These are phyloP conservation scores for Trypanosoma lewisi DNA, from an alignment of 208 protist genomes.

Conservation along the genomic window DNA sequence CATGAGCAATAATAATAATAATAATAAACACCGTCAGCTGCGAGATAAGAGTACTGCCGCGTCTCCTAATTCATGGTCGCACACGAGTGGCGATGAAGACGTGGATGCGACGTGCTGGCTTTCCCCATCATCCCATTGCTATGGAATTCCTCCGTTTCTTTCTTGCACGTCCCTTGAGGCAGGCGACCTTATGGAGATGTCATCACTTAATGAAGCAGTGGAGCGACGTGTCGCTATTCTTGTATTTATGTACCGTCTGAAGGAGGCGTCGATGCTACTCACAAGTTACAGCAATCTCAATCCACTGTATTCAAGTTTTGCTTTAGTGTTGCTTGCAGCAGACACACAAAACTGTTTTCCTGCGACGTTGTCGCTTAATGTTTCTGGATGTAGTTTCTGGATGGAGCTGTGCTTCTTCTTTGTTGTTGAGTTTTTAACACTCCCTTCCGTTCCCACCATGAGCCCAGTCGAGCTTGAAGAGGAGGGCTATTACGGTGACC, in stretches of 20 bases:
- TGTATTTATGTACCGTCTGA: constrained; percentile 44
- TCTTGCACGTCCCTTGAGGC: neutral
- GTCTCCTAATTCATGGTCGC: constrained; percentile 4
- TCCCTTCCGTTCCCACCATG: neutral
- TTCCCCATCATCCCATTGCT: neutral
- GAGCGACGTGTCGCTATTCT: constrained; percentile 78
- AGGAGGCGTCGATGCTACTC: constrained; percentile 58
- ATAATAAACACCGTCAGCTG: neutral
- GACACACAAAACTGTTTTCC: constrained; percentile 14
- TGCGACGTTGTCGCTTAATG: constrained; percentile 1
- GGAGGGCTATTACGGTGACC: neutral
- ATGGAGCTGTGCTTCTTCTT: constrained; percentile 51
- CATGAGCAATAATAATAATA: neutral
- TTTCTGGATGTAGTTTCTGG: constrained; percentile 54
- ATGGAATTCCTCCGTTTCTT: neutral
- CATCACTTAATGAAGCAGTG: constrained; percentile 61
- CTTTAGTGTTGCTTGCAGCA: constrained; percentile 53
- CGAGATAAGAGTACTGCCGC: neutral
- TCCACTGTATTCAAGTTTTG: constrained; percentile 56
- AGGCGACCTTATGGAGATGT: constrained; percentile 54
- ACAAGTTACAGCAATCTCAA: constrained; percentile 41
- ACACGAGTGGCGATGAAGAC: neutral
- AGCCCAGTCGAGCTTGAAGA: neutral
- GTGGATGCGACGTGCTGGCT: neutral
- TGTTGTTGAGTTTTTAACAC: constrained; percentile 19